Evolutionary conservation across 179 eudicot species (phyloP), one percentile per base, ranked within the genome.

Genomic region (Sideroxylon spinosum): DNA sequence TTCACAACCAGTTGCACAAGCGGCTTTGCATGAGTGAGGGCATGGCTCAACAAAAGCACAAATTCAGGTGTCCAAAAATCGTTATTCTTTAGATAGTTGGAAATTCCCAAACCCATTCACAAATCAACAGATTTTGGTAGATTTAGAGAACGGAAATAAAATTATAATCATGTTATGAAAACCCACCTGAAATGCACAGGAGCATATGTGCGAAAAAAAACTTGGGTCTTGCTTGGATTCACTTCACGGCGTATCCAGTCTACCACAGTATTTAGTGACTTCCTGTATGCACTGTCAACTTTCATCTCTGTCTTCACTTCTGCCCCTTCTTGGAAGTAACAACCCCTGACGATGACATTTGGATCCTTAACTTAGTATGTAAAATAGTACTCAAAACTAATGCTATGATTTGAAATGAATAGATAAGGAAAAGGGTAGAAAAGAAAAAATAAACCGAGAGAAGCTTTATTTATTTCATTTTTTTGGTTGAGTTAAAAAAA

Each of bases 181-280:
- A 77, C 82, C 72, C 79, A 92, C 98, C 98, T 94, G 91, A 90
- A 94, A 86, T 94, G 98, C 19, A 92, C 97, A 17, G 97, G 97
- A 68, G 98, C 91, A 74, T 85, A 94, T 71, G 95, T 87, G 57
- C 98, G 93, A 75, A 92, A 92, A 82, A 89, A 88, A 69, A 94
- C 90, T 46, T 85, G 92, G 29, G 93, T 91, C 81, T 86, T 89
- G 78, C 65, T 86, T n/a, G 87, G 81, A 71, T 92, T 86, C 49
- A 94, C 89, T 78, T 92, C 86, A 63, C 70, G 85, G 13, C 80
- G 80, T 60, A 94, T 82, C 97, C 95, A 94, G 53, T 84, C 79
- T 29, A 86, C 23, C 46, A 92, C 92, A 28, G 97, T 94, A 65
- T 77, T 78, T 28, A 94, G 68, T 22, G 98, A 84, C 81, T 88